phyloP scores from a whole-genome alignment of 176 grass and related monocot genomes.

The Areca catechu region DNA sequence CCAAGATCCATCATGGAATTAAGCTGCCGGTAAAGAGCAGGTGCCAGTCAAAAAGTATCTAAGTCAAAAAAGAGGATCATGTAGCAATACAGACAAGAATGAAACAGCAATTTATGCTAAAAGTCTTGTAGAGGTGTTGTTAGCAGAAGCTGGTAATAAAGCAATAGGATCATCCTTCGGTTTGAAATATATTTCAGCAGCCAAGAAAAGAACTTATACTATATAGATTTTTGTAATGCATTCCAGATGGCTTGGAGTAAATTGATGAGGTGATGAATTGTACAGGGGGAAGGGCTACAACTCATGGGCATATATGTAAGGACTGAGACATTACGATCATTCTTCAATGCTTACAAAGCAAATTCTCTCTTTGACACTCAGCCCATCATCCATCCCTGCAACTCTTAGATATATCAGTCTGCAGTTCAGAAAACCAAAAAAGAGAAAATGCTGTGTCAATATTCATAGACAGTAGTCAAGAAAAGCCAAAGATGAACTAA shows the following conservation, averaged over 20 bases:
- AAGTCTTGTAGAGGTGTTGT: too few relatives aligned
- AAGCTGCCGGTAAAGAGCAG: conserved; percentile 52
- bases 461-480: neutral
- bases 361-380: conserved; percentile 45
- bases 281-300: too few relatives aligned
- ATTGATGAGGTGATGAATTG: too few relatives aligned
- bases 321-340: neutral
- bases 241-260: too few relatives aligned
- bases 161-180: neutral
- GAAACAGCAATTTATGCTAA: neutral
- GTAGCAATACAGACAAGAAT: neutral
- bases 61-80: conserved; percentile 11
- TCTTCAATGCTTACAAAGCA: conserved; percentile 33
- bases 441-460: conserved; percentile 14
- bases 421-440: conserved; percentile 27
- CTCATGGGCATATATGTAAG: too few relatives aligned
- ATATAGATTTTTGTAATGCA: too few relatives aligned
- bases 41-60: neutral
- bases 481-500: neutral
- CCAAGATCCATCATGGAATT: conserved; percentile 99
- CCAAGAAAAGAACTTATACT: too few relatives aligned
- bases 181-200: neutral
- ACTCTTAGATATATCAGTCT: conserved; percentile 93
- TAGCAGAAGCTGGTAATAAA: too few relatives aligned
- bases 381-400: conserved; percentile 44